Conservation (phyloP, 169 alveolate genomes). For the Perkinsus olseni region DNA sequence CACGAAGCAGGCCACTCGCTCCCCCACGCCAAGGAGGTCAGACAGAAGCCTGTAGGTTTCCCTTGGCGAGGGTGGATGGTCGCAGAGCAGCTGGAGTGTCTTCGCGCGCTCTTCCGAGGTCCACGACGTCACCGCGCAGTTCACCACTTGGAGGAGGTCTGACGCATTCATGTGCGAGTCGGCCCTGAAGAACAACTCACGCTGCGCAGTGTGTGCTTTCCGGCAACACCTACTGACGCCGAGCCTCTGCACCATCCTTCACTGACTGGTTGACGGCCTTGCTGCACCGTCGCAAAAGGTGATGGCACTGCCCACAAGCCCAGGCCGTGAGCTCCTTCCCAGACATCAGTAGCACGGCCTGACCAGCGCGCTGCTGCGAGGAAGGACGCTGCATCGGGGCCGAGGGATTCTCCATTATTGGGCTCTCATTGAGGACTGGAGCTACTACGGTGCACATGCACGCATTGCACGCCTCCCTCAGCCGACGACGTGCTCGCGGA, state of each 20-base stretch:
- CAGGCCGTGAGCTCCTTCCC: background rate
- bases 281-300: background rate
- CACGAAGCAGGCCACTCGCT: background rate
- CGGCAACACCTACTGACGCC: background rate
- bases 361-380: background rate
- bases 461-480: too few species aligned
- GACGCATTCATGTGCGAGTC: background rate
- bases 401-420: too few species aligned
- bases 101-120: background rate
- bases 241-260: background rate
- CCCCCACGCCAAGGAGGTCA: background rate
- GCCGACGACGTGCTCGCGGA: background rate
- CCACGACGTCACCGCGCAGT: background rate
- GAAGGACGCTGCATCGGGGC: background rate
- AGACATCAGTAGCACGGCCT: background rate
- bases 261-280: background rate
- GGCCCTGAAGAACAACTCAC: background rate
- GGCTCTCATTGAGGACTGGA: too few species aligned
- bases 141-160: background rate
- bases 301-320: background rate
- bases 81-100: background rate
- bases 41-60: background rate
- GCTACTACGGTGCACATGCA: too few species aligned
- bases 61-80: background rate
- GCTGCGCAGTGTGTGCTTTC: background rate